Conservation (phyloP, 2,329 filamentous ascomycete genomes). For the Zymoseptoria ardabiliae region DNA sequence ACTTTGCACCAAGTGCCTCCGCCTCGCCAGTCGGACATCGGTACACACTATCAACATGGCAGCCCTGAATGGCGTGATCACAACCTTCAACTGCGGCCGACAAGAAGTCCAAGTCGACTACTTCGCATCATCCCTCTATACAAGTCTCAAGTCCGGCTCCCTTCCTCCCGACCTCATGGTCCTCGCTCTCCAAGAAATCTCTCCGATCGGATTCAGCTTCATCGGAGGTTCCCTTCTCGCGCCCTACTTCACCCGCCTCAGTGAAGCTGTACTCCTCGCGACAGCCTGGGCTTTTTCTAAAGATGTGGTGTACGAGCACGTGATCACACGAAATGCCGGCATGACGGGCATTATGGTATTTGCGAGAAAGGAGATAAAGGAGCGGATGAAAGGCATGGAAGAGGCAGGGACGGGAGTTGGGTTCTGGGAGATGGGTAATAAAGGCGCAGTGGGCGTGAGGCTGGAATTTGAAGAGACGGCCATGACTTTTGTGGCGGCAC, state of each 20-base stretch:
- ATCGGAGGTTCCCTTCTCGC: constrained; percentile 73
- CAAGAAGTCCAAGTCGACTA: constrained; percentile 59
- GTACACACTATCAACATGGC: background rate
- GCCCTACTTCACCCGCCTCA: constrained; percentile 67
- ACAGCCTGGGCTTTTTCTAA: constrained; percentile 52
- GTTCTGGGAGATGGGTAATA: constrained; percentile 84
- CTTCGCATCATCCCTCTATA: constrained; percentile 57
- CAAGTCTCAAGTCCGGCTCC: constrained; percentile 31
- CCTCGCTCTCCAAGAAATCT: constrained; percentile 75
- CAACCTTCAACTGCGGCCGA: constrained; percentile 87
- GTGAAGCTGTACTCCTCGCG: constrained; percentile 51
- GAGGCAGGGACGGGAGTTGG: constrained; percentile 82
- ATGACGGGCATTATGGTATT: constrained; percentile 90
- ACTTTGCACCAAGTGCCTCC: background rate
- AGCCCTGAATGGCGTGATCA: constrained; percentile 35
- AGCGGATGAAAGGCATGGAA: constrained; percentile 58
- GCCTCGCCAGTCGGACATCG: background rate
- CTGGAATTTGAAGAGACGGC: constrained; percentile 54
- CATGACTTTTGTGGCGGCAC: constrained; percentile 79
- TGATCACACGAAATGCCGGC: constrained; percentile 68
- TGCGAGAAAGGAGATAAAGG: constrained; percentile 53
- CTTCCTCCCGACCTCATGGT: constrained; percentile 61
- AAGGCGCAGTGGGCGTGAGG: constrained; percentile 78
- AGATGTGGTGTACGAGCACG: constrained; percentile 56
- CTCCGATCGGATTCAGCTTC: constrained; percentile 76